phyloP scores from a whole-genome alignment of 805 yeast genomes.

The Monosporozyma yasuniensis region DNA sequence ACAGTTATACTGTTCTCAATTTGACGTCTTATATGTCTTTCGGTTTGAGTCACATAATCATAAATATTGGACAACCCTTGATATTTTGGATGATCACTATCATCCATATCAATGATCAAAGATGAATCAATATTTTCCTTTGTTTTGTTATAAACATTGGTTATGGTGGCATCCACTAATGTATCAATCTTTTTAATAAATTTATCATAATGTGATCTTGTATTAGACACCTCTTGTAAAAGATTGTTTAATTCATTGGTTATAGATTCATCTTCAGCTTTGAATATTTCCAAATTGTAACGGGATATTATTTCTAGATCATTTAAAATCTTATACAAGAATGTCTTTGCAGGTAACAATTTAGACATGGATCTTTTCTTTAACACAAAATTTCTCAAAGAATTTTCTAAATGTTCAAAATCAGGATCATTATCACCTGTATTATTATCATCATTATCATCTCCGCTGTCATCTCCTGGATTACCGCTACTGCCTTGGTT shows the following conservation, averaged over 20 bases:
- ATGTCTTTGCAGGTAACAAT: conserved; percentile 87
- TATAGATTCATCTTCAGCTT: conserved; percentile 40
- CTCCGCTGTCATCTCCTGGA: conserved; percentile 28
- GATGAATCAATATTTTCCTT: conserved; percentile 43
- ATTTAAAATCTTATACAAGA: conserved; percentile 53
- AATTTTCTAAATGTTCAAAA: conserved; percentile 77
- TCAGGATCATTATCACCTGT: conserved; percentile 43
- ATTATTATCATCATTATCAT: conserved; percentile 25
- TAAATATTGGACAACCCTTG: conserved; percentile 55
- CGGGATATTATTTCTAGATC: conserved; percentile 57
- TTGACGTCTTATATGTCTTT: conserved; percentile 53
- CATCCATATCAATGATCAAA: conserved; percentile 35
- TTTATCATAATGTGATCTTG: conserved; percentile 42
- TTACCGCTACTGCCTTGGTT: conserved; percentile 25
- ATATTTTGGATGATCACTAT: conserved; percentile 36
- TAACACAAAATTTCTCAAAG: conserved; percentile 74
- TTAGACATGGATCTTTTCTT: conserved; percentile 87
- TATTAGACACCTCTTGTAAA: conserved; percentile 54
- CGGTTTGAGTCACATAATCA: conserved; percentile 62
- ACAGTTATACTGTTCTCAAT: conserved; percentile 53
- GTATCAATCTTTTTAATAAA: conserved; percentile 53
- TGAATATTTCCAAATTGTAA: conserved; percentile 50
- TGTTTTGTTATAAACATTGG: conserved; percentile 52
- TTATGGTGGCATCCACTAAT: conserved; percentile 52
- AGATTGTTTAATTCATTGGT: conserved; percentile 44